A percentile compares a stretch with the other conserved stretches of the same genome.
Evolutionary conservation across 306 rosid genomes (phyloP).

Genomic region (Cicer pinnatifidum): DNA sequence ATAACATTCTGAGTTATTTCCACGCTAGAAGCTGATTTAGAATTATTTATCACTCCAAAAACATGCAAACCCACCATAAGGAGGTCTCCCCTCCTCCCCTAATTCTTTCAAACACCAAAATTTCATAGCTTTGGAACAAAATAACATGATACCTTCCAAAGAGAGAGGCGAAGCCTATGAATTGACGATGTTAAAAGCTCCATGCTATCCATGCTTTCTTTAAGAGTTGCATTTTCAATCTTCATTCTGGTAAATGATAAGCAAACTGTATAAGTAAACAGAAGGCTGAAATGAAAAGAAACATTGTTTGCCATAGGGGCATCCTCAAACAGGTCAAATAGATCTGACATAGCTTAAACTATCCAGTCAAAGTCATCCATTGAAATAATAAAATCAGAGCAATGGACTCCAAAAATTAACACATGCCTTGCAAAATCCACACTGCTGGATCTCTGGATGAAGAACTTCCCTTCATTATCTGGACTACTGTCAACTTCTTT

Average conservation of each 20-base stretch:
- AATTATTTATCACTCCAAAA: conserved; percentile 2
- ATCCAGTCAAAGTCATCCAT: conserved; percentile 39
- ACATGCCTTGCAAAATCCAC: conserved; percentile 90
- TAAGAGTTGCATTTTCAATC: conserved; percentile 86
- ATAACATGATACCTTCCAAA: conserved; percentile 62
- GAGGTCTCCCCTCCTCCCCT: background rate
- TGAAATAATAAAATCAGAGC: conserved; percentile 44
- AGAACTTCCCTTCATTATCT: conserved; percentile 53
- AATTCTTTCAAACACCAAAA: conserved; percentile 26
- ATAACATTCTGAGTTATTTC: conserved; percentile 20
- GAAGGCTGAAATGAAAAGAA: conserved; percentile 42
- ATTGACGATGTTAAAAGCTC: conserved; percentile 71
- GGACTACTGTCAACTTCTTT: conserved; percentile 57
- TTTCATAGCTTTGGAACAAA: conserved; percentile 22
- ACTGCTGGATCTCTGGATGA: conserved; percentile 57
- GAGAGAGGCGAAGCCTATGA: conserved; percentile 85
- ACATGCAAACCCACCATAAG: conserved; percentile 9
- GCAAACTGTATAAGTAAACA: conserved; percentile 25
- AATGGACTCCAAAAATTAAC: conserved; percentile 33
- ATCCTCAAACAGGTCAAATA: conserved; percentile 32
- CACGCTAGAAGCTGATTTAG: conserved; percentile 15
- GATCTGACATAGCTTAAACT: conserved; percentile 36
- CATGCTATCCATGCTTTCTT: conserved; percentile 84
- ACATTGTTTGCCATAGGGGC: background rate
- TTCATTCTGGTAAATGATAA: conserved; percentile 59